Evolutionary conservation across 1,284 basidiomycete genomes (phyloP), one percentile per base, ranked within the genome.

Genomic region (Erythrobasidium hasegawianum): DNA sequence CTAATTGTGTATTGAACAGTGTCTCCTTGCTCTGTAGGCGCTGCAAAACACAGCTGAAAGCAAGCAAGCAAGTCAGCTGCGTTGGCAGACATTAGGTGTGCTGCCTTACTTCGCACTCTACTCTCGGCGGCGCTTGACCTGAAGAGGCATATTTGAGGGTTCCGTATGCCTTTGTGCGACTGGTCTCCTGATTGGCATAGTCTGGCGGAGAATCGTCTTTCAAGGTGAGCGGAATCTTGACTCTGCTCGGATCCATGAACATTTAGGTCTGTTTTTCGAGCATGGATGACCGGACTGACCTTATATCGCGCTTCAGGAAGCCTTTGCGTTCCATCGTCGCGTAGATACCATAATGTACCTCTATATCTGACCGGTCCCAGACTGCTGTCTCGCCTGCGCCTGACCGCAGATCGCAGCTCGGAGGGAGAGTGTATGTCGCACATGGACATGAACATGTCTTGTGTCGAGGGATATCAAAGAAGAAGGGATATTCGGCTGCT

Each of bases 371-470:
- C 29, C 53, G 18, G 47, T 65, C 62, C 29, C 50, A 27, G 1
- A 55, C 45, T 38, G 38, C 41, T 7, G n/a, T 27, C 18, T 27
- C 33, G 18, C 33, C 26, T 13, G 56, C 43, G 13, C 45, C 45
- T 24, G 26, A 45, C 16, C 62, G 54, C 45, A 65, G 20, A 24
- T 65, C 56, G 45, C 45, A 20, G 10, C 50, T 57, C 9, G 62
- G 62, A 16, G 62, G 62, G 39, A 65, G 11, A 11, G 55, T 55
- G 40, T 58, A 65, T 8, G 55, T 65, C 2, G 54, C 62, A 39
- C 55, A 55, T n/a, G 55, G 29, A 39, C 62, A 65, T n/a, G 56
- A 57, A 27, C 62, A 65, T 29, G 40, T 40, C 38, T 65, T 65
- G n/a, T 52, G 41, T 18, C 43, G 43, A 10, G 62, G 62, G 2